phyloP scores from a whole-genome alignment of 768 basidiomycete species.

The Imleria badia region DNA sequence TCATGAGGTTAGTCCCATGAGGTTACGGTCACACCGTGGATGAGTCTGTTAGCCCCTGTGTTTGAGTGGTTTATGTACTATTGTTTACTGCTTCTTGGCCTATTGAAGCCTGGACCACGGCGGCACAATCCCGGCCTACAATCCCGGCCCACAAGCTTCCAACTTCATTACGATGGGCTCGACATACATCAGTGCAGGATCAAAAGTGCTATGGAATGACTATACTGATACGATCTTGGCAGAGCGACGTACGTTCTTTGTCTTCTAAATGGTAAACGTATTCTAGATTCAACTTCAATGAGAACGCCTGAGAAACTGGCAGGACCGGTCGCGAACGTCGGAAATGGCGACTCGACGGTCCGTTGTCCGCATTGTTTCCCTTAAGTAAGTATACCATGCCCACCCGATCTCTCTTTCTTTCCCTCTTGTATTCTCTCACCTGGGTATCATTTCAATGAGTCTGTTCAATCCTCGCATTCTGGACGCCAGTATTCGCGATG shows the following conservation, averaged over 20 bases:
- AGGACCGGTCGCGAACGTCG: constrained; percentile 5
- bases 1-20: too few species aligned
- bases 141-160: background rate
- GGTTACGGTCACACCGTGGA: too few species aligned
- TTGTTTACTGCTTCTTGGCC: too few species aligned
- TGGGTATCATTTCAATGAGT: constrained; percentile 40
- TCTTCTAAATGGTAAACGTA: background rate
- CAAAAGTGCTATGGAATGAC: too few species aligned
- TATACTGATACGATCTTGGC: too few species aligned
- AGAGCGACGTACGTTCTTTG: background rate
- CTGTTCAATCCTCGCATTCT: constrained; percentile 77
- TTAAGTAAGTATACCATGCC: constrained; percentile 1
- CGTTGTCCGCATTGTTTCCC: constrained; percentile 20
- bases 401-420: background rate
- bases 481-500: constrained; percentile 73
- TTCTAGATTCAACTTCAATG: background rate
- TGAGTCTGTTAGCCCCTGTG: too few species aligned
- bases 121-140: too few species aligned
- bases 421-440: background rate
- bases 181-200: too few species aligned
- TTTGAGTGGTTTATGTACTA: too few species aligned
- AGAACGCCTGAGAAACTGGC: constrained; percentile 10
- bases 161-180: background rate
- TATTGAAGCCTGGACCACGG: too few species aligned
- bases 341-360: background rate